A percentile compares a stretch with the other conserved stretches of the same genome.
Conservation (phyloP, 2,329 filamentous ascomycete species). For the Verticillium dahliae region DNA sequence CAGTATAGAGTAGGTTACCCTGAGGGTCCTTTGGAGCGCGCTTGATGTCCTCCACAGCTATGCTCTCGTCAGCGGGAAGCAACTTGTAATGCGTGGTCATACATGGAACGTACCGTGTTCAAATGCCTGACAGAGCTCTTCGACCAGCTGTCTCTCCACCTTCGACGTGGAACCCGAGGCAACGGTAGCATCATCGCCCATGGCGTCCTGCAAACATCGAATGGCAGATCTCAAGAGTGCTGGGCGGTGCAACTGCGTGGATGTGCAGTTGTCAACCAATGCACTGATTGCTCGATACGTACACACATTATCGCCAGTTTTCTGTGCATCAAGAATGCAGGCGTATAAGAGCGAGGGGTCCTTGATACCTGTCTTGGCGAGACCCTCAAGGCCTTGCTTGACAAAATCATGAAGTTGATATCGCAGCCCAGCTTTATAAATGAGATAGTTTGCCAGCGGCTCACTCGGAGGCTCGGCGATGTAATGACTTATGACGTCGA, state of each 20-base stretch:
- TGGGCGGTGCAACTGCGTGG: conserved; percentile 21
- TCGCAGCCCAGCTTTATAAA: conserved; percentile 66
- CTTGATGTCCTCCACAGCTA: conserved; percentile 34
- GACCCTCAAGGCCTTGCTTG: conserved; percentile 53
- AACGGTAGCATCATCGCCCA: neutral
- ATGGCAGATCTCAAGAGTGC: conserved; percentile 43
- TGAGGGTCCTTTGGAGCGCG: conserved; percentile 28
- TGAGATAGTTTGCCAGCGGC: conserved; percentile 62
- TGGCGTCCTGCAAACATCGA: conserved; percentile 28
- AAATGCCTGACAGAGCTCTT: conserved; percentile 49
- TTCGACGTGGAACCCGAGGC: conserved; percentile 4
- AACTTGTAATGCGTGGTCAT: neutral
- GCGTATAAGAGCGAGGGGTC: conserved; percentile 66
- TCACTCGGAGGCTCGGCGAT: conserved; percentile 50
- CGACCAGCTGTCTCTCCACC: conserved; percentile 15
- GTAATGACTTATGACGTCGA: conserved; percentile 52
- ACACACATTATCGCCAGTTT: conserved; percentile 53
- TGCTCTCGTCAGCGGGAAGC: conserved; percentile 12
- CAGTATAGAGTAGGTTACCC: conserved; percentile 46
- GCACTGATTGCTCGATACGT: conserved; percentile 32
- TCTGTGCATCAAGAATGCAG: conserved; percentile 71
- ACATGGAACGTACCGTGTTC: conserved; percentile 28
- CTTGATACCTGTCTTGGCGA: conserved; percentile 46
- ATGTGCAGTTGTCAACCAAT: conserved; percentile 19
- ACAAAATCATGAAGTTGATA: conserved; percentile 51